Base-by-base conservation (phyloP, 768 basidiomycete species). In the Mrakia frigida region DNA sequence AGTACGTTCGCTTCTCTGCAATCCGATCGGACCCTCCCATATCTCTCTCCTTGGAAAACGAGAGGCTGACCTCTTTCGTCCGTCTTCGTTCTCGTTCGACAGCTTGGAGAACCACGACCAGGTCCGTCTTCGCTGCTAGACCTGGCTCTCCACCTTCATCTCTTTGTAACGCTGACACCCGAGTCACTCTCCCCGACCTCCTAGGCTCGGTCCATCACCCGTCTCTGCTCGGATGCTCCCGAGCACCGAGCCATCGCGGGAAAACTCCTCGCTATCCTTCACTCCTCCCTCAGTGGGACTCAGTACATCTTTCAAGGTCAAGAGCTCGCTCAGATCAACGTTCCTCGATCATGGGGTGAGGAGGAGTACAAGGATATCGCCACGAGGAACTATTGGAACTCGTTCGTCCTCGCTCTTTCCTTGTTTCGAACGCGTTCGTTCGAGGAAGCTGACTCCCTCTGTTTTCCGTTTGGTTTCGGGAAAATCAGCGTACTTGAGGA, bases 51-150 rank as follows among this genome's bases (percentile, higher is more conserved):
- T 46, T 46, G 43, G 71, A 70, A 52, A 21, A 73, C 37, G 23
- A 50, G 3, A 6, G 21, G 1, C 70, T n/a, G 43, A 13, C 50
- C 31, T 52, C 16, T 31, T 16, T 13, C 43, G 33, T 70, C 52
- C 37, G 14, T 37, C 33, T 31, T 31, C 3, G 37, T 31, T 56
- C 10, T 18, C 70, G n/a, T 31, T 33, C 70, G 3, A 87, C 10
- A 90, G 86, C 82, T 87, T 89, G 60, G 90, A 91, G 82, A 90
- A 91, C 81, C 90, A 91, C 81, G 90, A 91, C 82, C 87, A 88
- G 60, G 83, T 82, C 9, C 39, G 39, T 41, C 39, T 41, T 11
- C 39, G 5, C 11, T 11, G 5, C 6, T 41, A 6, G 5, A 6
- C 39, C 11, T 11, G 5, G 5, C 39, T 41, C 39, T 11, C 39